Evolutionary conservation across 306 rosid genomes (phyloP), one percentile per base, ranked within the genome.

Genomic region (Cercis canadensis): DNA sequence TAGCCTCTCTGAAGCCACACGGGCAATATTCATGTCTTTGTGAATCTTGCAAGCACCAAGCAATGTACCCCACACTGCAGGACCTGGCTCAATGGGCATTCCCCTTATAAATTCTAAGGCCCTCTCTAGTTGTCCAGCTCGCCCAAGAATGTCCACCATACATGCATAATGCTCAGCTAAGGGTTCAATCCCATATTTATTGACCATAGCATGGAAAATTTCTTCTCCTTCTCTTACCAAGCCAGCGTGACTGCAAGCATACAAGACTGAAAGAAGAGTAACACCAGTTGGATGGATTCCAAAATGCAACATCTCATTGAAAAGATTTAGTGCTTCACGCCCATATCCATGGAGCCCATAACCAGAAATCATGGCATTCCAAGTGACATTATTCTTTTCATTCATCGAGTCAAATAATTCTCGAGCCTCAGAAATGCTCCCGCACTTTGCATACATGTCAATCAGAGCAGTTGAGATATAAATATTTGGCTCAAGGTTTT

Each of bases 221-320:
- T 85, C 85, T 17, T 85, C 80, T 56, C 99, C 97, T 82, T 90
- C 89, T 73, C 75, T 84, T 34, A 94, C 95, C 86, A 94, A 70
- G 54, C 97, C 96, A 13, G 99, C 85, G 81, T 94, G 99, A 62
- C 99, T 94, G 82, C 97, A 94, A 76, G 97, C 99, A 80, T 94
- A 81, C 83, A 91, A 80, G 74, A 83, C 72, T 24, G 95, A 89
- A 43, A 94, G 90, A 75, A 94, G 89, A 72, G 97, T 91, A 67
- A 94, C 92, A 12, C 85, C 55, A 15, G 83, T 86, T 57, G 97
- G 97, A 36, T 78, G 60, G 62, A 78, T 70, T 51, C 89, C 83
- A 32, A 80, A 83, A 16, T 62, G 72, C 82, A 86, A 76, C 99
- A 91, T 91, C 78, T 78, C 88, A 44, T 79, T 59, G 65, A 83